Conservation (phyloP, 257 asterid species). For the Pogostemon cablin region DNA sequence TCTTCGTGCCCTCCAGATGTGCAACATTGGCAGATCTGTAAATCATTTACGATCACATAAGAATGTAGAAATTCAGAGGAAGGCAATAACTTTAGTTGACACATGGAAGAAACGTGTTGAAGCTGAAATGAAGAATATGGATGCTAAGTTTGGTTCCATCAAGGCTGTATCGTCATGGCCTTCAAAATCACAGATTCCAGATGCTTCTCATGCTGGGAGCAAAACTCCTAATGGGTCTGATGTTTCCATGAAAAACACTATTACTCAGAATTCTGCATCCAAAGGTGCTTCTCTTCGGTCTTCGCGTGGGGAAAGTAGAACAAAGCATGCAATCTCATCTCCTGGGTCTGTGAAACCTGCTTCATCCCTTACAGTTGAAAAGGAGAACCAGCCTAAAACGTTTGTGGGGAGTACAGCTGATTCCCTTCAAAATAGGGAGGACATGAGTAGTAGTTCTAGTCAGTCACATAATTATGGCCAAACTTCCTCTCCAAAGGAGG, state of each 20-base stretch:
- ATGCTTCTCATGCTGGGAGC: slow-evolving; percentile 58
- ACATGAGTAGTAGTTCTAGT: slow-evolving; percentile 77
- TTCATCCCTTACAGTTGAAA: slow-evolving; percentile 52
- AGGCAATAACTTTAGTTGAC: slow-evolving; percentile 88
- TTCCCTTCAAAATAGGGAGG: slow-evolving; percentile 60
- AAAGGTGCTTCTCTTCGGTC: slow-evolving; percentile 56
- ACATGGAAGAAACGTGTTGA: slow-evolving; percentile 97
- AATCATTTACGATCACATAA: slow-evolving; percentile 84
- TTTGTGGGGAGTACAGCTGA: slow-evolving; percentile 53
- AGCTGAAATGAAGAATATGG: slow-evolving; percentile 80
- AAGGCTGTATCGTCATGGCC: slow-evolving; percentile 56
- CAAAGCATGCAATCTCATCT: slow-evolving; percentile 60
- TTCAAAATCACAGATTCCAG: slow-evolving; percentile 75
- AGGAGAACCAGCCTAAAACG: slow-evolving; percentile 57
- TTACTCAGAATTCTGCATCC: slow-evolving; percentile 54
- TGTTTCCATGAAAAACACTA: slow-evolving; percentile 57
- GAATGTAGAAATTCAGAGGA: slow-evolving; percentile 76
- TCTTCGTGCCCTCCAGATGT: slow-evolving; percentile 83
- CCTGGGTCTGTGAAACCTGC: slow-evolving; percentile 61
- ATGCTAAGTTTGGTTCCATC: slow-evolving; percentile 62
- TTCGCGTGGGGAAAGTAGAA: slow-evolving; percentile 59
- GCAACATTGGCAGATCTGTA: slow-evolving; percentile 94
- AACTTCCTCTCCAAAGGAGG: slow-evolving; percentile 63
- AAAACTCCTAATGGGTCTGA: slow-evolving; percentile 63
- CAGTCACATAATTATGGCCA: slow-evolving; percentile 66